Evolutionary conservation across 2,329 filamentous ascomycete genomes (phyloP).

Genomic region (Trichoderma atroviride): DNA sequence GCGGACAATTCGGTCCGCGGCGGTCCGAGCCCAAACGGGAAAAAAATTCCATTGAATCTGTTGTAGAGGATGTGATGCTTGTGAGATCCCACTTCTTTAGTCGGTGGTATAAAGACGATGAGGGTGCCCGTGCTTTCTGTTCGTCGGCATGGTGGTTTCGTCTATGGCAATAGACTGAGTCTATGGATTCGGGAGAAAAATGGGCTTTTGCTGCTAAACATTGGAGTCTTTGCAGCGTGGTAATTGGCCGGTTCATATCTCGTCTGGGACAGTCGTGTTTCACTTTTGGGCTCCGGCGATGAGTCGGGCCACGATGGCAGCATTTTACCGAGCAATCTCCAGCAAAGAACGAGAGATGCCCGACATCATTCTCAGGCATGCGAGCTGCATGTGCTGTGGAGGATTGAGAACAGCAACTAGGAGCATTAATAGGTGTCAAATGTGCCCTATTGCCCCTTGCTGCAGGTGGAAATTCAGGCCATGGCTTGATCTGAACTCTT

Average conservation of each 20-base stretch:
- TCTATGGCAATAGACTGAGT: background rate
- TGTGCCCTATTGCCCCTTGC: background rate
- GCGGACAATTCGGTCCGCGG: conserved; percentile 4
- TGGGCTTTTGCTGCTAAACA: background rate
- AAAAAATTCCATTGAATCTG: background rate
- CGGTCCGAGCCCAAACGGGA: conserved; percentile 10
- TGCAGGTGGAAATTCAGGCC: background rate
- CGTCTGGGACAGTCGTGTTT: background rate
- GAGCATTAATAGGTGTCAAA: background rate
- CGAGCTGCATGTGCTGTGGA: background rate
- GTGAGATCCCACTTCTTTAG: background rate
- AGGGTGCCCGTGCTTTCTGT: background rate
- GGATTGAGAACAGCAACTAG: background rate
- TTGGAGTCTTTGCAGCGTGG: background rate
- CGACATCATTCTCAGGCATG: background rate
- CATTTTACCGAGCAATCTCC: conserved; percentile 21
- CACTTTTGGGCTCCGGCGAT: conserved; percentile 11
- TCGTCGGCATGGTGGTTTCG: background rate
- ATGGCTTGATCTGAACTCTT: background rate
- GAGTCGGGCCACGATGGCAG: conserved; percentile 8
- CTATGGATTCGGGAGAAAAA: background rate
- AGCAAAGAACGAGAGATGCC: conserved; percentile 11
- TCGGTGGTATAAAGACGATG: background rate
- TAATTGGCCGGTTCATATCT: background rate
- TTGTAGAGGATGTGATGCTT: background rate